Evolutionary conservation across 805 yeast species (phyloP), one percentile per base, ranked within the genome.

Genomic region (Grigorovia transvaalensis): DNA sequence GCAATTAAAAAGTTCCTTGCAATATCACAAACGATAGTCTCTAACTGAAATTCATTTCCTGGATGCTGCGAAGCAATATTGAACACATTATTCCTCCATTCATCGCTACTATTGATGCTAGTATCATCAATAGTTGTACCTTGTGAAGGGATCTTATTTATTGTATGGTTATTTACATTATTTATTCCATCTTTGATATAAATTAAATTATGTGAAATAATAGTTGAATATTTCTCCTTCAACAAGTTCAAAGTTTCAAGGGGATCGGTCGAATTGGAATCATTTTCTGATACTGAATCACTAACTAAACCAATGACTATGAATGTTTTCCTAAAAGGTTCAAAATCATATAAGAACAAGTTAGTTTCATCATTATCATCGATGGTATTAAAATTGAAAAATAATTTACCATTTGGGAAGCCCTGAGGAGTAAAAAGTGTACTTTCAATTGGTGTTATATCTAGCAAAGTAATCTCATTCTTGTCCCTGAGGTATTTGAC

Each of bases 241-340:
- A 89, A 70, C n/a, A 66, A 62, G 1, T 56, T 59, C 45, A 77
- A 55, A 45, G 69, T 65, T 0, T 56, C 56, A 2, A 59, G 58
- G 13, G 62, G 57, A 43, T 58, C 56, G 52, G 58, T 51, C 5
- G 52, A 54, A 33, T 33, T 33, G 2, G 15, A 5, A 33, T 33
- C 38, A 33, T 11, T 33, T 11, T 33, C 38, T 11, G 15, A 11
- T 5, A 11, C 9, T 11, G 15, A 12, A 52, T 64, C 66, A 50
- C 66, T 65, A 5, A 60, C 64, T 27, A 80, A 56, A 4, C 81
- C 84, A 46, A 80, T 63, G 5, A 83, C 81, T 8, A 84, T 74
- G 58, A 88, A 79, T 0, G 85, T 80, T 62, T 88, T 88, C 49
- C 97, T 70, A 67, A 78, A 88, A 1, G 96, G 96, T 68, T 93